phyloP scores from a whole-genome alignment of 805 yeast species.

The Priceomyces fermenticarens region DNA sequence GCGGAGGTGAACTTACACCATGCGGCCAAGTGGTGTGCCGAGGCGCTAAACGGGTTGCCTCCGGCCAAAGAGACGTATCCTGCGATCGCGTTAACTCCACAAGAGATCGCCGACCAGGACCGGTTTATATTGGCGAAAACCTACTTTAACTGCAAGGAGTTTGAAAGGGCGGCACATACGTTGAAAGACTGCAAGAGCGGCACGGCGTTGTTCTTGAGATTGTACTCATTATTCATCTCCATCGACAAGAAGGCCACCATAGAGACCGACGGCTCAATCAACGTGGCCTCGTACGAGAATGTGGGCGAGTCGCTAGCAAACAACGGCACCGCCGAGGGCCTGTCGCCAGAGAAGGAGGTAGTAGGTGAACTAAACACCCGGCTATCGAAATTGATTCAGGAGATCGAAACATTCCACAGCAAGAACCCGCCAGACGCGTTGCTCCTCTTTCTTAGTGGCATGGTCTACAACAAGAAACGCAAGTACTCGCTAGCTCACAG shows the following conservation, averaged over 20 bases:
- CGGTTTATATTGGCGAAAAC: slow-evolving; percentile 60
- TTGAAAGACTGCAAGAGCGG: slow-evolving; percentile 52
- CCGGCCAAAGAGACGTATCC: slow-evolving; percentile 8
- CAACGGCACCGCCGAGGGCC: not conserved
- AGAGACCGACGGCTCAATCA: slow-evolving; percentile 65
- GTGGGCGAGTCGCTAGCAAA: slow-evolving; percentile 17
- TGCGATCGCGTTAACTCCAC: slow-evolving; percentile 10
- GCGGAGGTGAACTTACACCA: slow-evolving; percentile 59
- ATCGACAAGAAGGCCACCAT: slow-evolving; percentile 78
- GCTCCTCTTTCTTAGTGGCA: slow-evolving; percentile 69
- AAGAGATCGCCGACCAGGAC: slow-evolving; percentile 39
- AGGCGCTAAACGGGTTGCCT: slow-evolving; percentile 66
- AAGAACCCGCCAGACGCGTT: slow-evolving; percentile 48
- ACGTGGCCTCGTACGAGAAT: slow-evolving; percentile 21
- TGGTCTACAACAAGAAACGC: slow-evolving; percentile 60
- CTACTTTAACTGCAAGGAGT: slow-evolving; percentile 81
- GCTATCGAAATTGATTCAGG: slow-evolving; percentile 35
- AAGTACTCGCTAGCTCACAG: slow-evolving; percentile 60
- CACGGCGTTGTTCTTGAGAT: slow-evolving; percentile 55
- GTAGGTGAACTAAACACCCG: slow-evolving; percentile 30
- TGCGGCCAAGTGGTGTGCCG: slow-evolving; percentile 81
- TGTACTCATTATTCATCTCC: slow-evolving; percentile 68
- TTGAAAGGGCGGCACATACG: slow-evolving; percentile 66
- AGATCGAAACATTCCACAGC: slow-evolving; percentile 32
- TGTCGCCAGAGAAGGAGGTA: slow-evolving; percentile 8